Conservation (phyloP, 345 rosid species). For the Salix suchowensis region DNA sequence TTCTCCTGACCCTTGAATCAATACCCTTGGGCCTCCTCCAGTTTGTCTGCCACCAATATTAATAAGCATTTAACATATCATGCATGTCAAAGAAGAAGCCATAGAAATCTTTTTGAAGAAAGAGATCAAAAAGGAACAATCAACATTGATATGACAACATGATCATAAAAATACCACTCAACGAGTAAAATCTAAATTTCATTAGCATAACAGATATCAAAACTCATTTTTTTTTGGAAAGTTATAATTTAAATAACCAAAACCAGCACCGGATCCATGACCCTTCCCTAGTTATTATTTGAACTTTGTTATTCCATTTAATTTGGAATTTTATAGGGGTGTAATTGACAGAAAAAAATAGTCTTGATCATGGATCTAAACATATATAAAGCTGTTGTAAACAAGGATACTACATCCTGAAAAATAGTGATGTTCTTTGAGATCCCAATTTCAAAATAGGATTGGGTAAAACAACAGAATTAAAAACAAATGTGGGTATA, state of each 20-base stretch:
- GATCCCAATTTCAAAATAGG: neutral
- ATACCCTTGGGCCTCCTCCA: constrained; percentile 74
- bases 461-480: neutral
- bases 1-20: constrained; percentile 71
- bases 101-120: neutral
- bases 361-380: neutral
- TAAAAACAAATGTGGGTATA: constrained; percentile 16
- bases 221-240: too few species aligned
- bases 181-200: neutral
- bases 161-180: neutral
- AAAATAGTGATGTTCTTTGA: neutral
- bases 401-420: neutral
- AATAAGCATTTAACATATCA: neutral
- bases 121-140: neutral
- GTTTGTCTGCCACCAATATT: constrained; percentile 26
- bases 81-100: neutral
- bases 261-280: too few species aligned
- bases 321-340: too few species aligned
- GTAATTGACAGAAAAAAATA: too few species aligned
- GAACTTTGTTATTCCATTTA: too few species aligned
- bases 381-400: too few species aligned
- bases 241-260: too few species aligned
- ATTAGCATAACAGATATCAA: neutral
- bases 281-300: too few species aligned
- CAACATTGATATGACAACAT: neutral